Evolutionary conservation across 352 stramenopile species (phyloP).

Genomic region (Lagenidium giganteum): DNA sequence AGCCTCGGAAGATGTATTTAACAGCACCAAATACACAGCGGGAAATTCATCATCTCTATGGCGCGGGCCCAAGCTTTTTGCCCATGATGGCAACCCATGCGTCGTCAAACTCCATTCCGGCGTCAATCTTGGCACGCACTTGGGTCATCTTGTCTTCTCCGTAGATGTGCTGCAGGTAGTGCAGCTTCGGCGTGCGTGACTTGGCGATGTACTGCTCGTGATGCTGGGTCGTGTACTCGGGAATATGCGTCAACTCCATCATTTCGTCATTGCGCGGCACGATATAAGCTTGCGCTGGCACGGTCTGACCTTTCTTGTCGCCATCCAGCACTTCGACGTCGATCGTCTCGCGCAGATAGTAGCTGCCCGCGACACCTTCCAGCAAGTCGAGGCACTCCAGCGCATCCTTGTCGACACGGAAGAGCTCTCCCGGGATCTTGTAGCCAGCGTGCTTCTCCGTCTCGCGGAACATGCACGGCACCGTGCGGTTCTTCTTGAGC

Average conservation of each 20-base stretch:
- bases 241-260: conserved; percentile 37
- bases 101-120: conserved; percentile 1
- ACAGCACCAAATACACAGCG: too few species aligned
- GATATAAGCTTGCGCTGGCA: conserved; percentile 50
- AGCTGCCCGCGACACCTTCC: conserved; percentile 61
- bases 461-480: conserved; percentile 61
- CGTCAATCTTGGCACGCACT: conserved; percentile 7
- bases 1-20: too few species aligned
- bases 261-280: conserved; percentile 49
- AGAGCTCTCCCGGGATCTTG: conserved; percentile 53
- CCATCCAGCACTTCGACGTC: conserved; percentile 45
- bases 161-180: conserved; percentile 55
- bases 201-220: conserved; percentile 26
- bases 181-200: conserved; percentile 19
- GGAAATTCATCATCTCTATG: too few species aligned
- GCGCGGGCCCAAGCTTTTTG: too few species aligned
- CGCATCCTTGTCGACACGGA: conserved; percentile 43
- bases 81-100: too few species aligned
- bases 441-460: conserved; percentile 27
- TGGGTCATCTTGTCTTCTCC: conserved; percentile 5
- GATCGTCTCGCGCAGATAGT: conserved; percentile 63
- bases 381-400: conserved; percentile 67
- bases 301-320: conserved; percentile 25
- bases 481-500: conserved; percentile 48
- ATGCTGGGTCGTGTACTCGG: conserved; percentile 43